Evolutionary conservation across 202 grass and related monocot genomes (phyloP).

Genomic region (Brachypodium distachyon): DNA sequence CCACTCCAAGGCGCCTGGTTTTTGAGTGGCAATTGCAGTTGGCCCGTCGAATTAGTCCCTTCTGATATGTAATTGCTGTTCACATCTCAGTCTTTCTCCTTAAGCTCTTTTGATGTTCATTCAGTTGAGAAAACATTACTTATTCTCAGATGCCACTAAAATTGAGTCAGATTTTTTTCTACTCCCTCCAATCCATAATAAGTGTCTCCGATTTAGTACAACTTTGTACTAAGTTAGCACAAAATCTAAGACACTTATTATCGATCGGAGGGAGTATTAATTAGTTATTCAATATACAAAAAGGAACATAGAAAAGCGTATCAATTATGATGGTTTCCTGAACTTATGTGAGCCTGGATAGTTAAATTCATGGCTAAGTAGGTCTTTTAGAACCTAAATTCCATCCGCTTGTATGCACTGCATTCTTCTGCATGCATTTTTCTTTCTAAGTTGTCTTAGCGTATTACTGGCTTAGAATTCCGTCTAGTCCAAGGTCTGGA

Average conservation of each 20-base stretch:
- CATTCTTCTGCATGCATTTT: not conserved
- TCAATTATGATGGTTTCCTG: not conserved
- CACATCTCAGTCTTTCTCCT: not conserved
- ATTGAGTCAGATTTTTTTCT: not conserved
- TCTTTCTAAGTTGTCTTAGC: not conserved
- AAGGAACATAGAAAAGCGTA: not conserved
- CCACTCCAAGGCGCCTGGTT: slow-evolving; percentile 53
- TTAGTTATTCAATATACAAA: not conserved
- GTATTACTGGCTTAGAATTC: not conserved
- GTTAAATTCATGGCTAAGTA: not conserved
- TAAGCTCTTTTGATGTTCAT: not conserved
- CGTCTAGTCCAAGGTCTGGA: not conserved
- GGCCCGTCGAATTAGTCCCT: slow-evolving; percentile 82
- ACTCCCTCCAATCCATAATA: not conserved
- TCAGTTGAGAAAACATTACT: not conserved
- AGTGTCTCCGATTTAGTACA: too few relatives aligned
- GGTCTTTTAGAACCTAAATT: not conserved
- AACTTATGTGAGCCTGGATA: not conserved
- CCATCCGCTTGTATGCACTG: not conserved
- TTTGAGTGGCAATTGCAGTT: slow-evolving; percentile 90
- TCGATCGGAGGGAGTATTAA: too few relatives aligned
- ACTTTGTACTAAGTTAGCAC: too few relatives aligned
- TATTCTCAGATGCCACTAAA: not conserved
- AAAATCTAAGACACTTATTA: too few relatives aligned
- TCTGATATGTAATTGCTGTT: slow-evolving; percentile 49